Evolutionary conservation across 2,329 filamentous ascomycete species (phyloP).

Genomic region (Polychaeton citri): DNA sequence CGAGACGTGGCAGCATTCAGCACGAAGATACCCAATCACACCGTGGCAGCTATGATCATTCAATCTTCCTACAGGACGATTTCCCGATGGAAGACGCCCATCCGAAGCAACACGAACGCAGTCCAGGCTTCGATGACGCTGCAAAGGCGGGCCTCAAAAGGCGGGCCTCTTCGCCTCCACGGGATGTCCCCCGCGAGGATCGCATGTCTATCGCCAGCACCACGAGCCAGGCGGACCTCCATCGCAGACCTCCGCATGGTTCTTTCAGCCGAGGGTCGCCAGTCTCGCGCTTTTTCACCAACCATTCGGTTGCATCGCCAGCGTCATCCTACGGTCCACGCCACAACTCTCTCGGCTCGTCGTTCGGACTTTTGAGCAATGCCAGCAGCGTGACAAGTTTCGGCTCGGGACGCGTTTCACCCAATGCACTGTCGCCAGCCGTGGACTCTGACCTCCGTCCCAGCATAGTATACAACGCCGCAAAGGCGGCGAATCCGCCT

Average conservation of each 20-base stretch:
- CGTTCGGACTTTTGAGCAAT: constrained; percentile 41
- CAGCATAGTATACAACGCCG: constrained; percentile 42
- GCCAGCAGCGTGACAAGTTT: constrained; percentile 54
- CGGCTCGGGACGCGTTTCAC: constrained; percentile 48
- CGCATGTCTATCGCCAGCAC: constrained; percentile 30
- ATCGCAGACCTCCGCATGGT: constrained; percentile 33
- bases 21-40: constrained; percentile 38
- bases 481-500: constrained; percentile 29
- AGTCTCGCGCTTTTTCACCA: constrained; percentile 40
- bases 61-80: constrained; percentile 37
- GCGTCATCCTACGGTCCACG: constrained; percentile 48
- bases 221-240: constrained; percentile 33
- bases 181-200: constrained; percentile 38
- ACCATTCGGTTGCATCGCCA: constrained; percentile 52
- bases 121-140: constrained; percentile 30
- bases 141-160: constrained; percentile 47
- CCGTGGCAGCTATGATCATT: constrained; percentile 50
- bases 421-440: constrained; percentile 44
- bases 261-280: constrained; percentile 44
- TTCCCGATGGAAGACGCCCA: constrained; percentile 41
- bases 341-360: constrained; percentile 50
- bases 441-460: constrained; percentile 41
- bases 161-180: constrained; percentile 50
- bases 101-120: constrained; percentile 40
- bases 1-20: constrained; percentile 23